Conservation (phyloP, 78 protist genomes). For the Cavenderia fasciculata region DNA sequence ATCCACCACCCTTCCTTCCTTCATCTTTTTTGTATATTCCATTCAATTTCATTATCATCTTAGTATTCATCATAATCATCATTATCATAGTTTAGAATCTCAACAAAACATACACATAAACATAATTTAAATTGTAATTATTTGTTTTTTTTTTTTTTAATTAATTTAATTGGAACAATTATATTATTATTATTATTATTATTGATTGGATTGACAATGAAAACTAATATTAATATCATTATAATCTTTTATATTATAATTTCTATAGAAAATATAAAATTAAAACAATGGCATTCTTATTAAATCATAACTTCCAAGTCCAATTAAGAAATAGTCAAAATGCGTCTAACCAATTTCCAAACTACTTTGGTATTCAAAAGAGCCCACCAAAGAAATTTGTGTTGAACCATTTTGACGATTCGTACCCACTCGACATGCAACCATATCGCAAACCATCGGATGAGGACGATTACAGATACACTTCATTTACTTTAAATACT, state of each 20-base stretch:
- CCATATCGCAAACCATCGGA: not conserved
- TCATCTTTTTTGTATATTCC: no score
- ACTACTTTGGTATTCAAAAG: not conserved
- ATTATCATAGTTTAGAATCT: no score
- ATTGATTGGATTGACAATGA: not conserved
- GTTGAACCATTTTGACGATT: constrained; percentile 48
- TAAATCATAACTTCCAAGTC: constrained; percentile 60
- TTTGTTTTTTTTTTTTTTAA: not conserved
- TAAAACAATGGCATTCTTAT: constrained; percentile 54
- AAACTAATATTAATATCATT: no score
- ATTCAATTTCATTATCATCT: no score
- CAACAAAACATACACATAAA: no score
- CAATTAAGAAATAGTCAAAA: constrained; percentile 7
- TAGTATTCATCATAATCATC: no score
- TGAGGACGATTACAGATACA: constrained; percentile 54
- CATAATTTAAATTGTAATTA: no score
- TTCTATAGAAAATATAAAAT: not conserved
- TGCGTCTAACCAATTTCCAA: not conserved
- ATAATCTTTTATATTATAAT: not conserved
- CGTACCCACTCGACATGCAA: constrained; percentile 30
- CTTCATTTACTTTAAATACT: not conserved
- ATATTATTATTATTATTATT: not conserved
- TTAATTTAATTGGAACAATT: not conserved
- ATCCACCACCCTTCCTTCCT: no score
- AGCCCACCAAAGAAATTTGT: constrained; percentile 21